phyloP scores from a whole-genome alignment of 148 eudicot species.

The Rhododendron mucronatum region DNA sequence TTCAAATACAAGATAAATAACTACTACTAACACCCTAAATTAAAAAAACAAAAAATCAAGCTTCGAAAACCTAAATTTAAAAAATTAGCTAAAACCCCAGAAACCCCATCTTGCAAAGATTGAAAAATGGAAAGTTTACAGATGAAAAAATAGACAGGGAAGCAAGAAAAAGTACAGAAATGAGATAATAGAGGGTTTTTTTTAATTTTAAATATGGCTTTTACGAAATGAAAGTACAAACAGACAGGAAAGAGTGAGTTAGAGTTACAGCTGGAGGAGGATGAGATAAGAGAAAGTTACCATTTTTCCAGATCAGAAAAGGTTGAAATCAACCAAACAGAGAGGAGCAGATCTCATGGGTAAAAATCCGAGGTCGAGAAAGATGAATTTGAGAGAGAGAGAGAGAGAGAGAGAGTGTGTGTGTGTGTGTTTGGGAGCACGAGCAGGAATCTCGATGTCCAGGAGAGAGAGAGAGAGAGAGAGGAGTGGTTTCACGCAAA shows the following conservation, averaged over 20 bases:
- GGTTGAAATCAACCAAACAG: not conserved
- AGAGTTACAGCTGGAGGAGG: not conserved
- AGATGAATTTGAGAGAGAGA: not conserved
- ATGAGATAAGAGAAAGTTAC: not conserved
- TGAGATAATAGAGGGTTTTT: not conserved
- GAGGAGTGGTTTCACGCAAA: not conserved
- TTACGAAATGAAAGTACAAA: not conserved
- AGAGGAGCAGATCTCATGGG: not conserved
- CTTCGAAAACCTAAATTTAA: not conserved
- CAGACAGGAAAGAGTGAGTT: not conserved
- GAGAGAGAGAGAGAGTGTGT: not conserved
- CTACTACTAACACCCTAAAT: not conserved
- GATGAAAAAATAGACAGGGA: too few species aligned
- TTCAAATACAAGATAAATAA: not conserved
- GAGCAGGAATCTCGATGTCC: not conserved
- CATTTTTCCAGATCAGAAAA: not conserved
- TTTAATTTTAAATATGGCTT: not conserved
- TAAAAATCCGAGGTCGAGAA: not conserved
- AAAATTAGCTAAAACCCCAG: not conserved
- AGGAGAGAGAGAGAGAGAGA: slow-evolving; percentile 6
- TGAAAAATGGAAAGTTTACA: not conserved
- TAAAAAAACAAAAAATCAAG: not conserved
- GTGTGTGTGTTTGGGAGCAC: too few species aligned
- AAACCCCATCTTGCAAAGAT: not conserved
- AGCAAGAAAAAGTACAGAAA: not conserved